phyloP scores from a whole-genome alignment of 805 yeast genomes.

The Candida broadrunensis region DNA sequence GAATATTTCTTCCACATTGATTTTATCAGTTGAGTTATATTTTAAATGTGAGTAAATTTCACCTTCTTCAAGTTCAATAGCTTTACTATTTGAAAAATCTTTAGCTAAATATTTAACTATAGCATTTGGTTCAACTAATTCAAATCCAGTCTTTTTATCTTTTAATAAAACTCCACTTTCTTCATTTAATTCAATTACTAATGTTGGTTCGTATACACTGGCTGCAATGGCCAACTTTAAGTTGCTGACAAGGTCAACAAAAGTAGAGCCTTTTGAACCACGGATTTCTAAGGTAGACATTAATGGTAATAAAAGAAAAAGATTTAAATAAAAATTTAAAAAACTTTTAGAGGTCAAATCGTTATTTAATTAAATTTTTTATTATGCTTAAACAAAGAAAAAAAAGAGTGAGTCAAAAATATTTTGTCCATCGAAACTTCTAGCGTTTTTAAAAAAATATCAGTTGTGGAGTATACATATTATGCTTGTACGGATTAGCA shows the following conservation, averaged over 20 bases:
- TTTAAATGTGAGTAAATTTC: constrained; percentile 40
- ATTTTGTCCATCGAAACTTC: too few relatives aligned
- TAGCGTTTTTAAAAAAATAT: too few relatives aligned
- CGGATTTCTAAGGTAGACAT: constrained; percentile 20
- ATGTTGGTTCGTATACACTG: constrained; percentile 22
- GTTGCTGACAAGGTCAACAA: constrained; percentile 35
- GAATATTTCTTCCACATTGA: constrained; percentile 6
- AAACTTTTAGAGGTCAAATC: too few relatives aligned
- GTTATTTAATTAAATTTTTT: too few relatives aligned
- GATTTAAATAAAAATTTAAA: too few relatives aligned
- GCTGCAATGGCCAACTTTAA: constrained; percentile 46
- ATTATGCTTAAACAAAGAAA: too few relatives aligned
- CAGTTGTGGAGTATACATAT: too few relatives aligned
- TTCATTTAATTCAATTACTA: constrained; percentile 20
- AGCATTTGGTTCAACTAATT: constrained; percentile 64
- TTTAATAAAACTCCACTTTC: constrained; percentile 24
- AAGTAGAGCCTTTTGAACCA: constrained; percentile 22
- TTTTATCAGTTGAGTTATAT: constrained; percentile 24
- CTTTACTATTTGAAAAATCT: constrained; percentile 38
- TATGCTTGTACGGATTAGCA: too few relatives aligned
- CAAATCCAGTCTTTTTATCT: constrained; percentile 38
- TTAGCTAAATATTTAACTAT: constrained; percentile 60
- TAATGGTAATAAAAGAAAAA: too few relatives aligned
- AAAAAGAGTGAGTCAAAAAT: too few relatives aligned
- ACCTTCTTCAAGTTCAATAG: constrained; percentile 44